Base-by-base conservation (phyloP, 352 stramenopile species). In the Globisporangium heterothallicum region DNA sequence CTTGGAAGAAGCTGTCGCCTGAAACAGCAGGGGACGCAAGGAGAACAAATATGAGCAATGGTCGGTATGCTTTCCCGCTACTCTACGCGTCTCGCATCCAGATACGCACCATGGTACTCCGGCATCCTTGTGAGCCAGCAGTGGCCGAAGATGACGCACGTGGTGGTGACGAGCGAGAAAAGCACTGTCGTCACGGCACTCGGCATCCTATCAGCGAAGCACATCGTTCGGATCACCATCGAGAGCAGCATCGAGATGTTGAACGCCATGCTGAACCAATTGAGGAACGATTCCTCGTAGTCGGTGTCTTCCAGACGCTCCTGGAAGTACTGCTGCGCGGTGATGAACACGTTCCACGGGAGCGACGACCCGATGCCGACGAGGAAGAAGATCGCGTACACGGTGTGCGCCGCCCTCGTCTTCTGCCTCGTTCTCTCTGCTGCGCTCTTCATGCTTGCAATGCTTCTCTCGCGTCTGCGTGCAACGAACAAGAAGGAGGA, bases 331-430 rank as follows among this genome's bases (percentile, higher is more conserved):
- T 70, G 60, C 55, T 90, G 74, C 18, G 78, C 84, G 3, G 81
- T 94, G 63, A 94, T 87, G 56, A 94, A 94, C 19, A 92, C 80
- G 42, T 94, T 94, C 80, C 79, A 94, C 38, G 84, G 81, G 36
- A 94, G 70, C 22, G 78, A 82, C 12, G 75, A 82, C 7, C 74
- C 81, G 51, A 94, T 63, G 65, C 84, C 84, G 35, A 84, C 68
- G 48, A 92, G 62, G 55, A 94, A 88, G 61, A 94, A 82, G 59
- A 89, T 84, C 41, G 45, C 58, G 63, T 84, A 89, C 53, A 86
- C 75, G 24, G 59, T 14, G 27, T 61, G 59, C n/a, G 70, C 70
- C 8, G 69, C 69, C 38, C 63, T 57, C 25, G 62, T 49, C 25
- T 55, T 48, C 32, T 58, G 58, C 24, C 10, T 13, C 3, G 27